These are phyloP conservation scores for Eucalyptus sideroxylon DNA, from an alignment of 345 rosid genomes.

Conservation along the genomic window DNA sequence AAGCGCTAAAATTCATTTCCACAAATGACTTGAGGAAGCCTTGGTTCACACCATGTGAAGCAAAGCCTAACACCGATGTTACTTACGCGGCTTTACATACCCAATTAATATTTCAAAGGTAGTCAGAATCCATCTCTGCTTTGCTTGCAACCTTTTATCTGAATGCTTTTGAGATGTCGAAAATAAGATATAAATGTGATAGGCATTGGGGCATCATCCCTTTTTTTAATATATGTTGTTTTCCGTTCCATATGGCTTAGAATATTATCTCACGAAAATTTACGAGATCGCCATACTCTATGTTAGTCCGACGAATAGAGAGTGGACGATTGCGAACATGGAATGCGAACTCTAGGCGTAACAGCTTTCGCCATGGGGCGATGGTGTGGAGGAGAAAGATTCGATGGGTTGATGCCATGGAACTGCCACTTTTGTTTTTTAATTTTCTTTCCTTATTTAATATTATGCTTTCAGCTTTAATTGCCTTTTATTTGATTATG, in stretches of 20 bases:
- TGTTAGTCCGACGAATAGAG: too few species aligned
- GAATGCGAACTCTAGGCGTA: not conserved
- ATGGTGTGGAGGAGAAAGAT: too few species aligned
- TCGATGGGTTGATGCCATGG: too few species aligned
- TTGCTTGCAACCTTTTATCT: too few species aligned
- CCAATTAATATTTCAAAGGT: not conserved
- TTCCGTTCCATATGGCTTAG: not conserved
- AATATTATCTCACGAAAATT: too few species aligned
- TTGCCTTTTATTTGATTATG: too few species aligned
- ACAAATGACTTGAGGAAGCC: not conserved
- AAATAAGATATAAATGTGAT: not conserved
- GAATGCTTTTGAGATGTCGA: accelerated
- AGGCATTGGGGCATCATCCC: accelerated
- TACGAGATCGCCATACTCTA: accelerated
- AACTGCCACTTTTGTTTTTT: too few species aligned
- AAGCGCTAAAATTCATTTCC: not conserved
- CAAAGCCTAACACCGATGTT: not conserved
- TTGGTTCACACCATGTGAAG: not conserved
- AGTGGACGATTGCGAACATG: not conserved
- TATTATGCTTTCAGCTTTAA: too few species aligned
- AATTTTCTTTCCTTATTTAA: too few species aligned
- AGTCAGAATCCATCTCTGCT: not conserved
- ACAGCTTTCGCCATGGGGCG: too few species aligned
- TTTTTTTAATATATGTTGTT: too few species aligned
- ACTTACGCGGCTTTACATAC: not conserved